Conservation (phyloP, 805 yeast genomes). For the Torulaspora quercuum region DNA sequence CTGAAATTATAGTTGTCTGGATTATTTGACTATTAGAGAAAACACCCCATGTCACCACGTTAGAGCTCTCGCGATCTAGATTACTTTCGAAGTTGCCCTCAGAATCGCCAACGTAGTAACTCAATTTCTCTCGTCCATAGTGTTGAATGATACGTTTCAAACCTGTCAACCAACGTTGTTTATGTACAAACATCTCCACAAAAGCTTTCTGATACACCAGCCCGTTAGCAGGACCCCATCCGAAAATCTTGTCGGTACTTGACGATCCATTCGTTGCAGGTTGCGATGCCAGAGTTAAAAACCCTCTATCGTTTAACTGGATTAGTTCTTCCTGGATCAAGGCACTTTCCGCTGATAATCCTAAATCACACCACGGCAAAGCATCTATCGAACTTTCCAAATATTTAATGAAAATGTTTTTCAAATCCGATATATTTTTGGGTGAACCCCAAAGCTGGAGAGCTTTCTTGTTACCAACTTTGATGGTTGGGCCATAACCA, state of each 20-base stretch:
- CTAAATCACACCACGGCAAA: conserved; percentile 89
- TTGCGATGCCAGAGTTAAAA: conserved; percentile 90
- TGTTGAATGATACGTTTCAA: conserved; percentile 51
- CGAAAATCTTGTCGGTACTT: conserved; percentile 82
- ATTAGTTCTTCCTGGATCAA: conserved; percentile 88
- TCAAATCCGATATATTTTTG: conserved; percentile 52
- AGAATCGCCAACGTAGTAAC: conserved; percentile 73
- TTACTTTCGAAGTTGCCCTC: conserved; percentile 59
- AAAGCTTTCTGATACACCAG: conserved; percentile 88
- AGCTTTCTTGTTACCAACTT: conserved; percentile 66
- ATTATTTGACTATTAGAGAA: conserved; percentile 86
- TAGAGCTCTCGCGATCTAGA: conserved; percentile 51
- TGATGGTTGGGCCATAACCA: conserved; percentile 92
- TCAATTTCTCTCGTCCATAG: conserved; percentile 45
- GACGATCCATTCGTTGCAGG: conserved; percentile 83
- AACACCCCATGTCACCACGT: conserved; percentile 97
- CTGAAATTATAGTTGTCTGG: conserved; percentile 89
- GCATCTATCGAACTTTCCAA: conserved; percentile 70
- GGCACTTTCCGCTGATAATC: conserved; percentile 84
- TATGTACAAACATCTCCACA: conserved; percentile 83
- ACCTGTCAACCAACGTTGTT: conserved; percentile 58
- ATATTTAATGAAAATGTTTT: conserved; percentile 65
- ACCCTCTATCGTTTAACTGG: conserved; percentile 66
- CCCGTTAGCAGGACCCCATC: conserved; percentile 97
- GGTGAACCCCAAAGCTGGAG: conserved; percentile 80